Conservation (phyloP, 768 basidiomycete species). For the Phaeotremella fagi region DNA sequence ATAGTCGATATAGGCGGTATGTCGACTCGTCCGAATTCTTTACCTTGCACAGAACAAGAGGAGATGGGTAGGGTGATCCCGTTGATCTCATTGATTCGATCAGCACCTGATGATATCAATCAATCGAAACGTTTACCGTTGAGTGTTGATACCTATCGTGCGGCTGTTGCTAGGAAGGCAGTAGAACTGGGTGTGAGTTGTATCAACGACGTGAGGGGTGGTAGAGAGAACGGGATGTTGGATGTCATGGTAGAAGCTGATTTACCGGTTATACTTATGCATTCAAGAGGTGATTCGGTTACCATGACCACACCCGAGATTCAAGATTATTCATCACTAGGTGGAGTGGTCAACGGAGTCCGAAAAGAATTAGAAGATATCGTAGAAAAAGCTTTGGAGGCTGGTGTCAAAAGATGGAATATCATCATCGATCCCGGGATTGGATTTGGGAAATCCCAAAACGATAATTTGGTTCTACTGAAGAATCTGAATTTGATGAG, state of each 20-base stretch:
- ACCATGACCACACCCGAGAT: constrained; percentile 61
- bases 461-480: constrained; percentile 68
- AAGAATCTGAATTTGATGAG: constrained; percentile 49
- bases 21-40: constrained; percentile 71
- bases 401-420: constrained; percentile 78
- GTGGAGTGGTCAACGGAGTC: constrained; percentile 63
- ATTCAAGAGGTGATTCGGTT: constrained; percentile 77
- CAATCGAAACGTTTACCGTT: constrained; percentile 54
- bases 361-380: constrained; percentile 60
- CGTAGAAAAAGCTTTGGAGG: constrained; percentile 41
- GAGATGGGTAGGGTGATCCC: constrained; percentile 72
- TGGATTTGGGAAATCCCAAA: constrained; percentile 83
- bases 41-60: constrained; percentile 58
- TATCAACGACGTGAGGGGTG: constrained; percentile 85
- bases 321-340: constrained; percentile 51
- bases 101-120: constrained; percentile 2
- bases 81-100: constrained; percentile 60
- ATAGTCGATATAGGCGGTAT: constrained; percentile 93
- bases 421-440: constrained; percentile 87
- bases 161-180: constrained; percentile 68
- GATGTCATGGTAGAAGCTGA: constrained; percentile 59
- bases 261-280: constrained; percentile 88
- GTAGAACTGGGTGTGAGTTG: constrained; percentile 79
- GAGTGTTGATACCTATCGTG: constrained; percentile 86
- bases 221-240: constrained; percentile 65